Evolutionary conservation across 2,329 filamentous ascomycete species (phyloP).

Genomic region (Sclerotiophoma versabilis): DNA sequence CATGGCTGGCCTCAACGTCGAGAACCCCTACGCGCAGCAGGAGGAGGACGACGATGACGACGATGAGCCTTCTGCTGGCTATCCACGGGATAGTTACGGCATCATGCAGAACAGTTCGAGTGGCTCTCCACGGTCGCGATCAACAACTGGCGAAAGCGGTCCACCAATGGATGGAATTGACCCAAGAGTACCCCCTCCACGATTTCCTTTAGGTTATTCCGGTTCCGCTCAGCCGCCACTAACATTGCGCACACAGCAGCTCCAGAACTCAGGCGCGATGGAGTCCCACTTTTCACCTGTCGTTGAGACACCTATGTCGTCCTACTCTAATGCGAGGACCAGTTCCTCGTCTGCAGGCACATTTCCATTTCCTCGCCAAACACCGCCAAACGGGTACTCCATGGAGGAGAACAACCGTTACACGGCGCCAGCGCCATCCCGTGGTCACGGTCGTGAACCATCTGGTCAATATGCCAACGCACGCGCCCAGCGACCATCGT

Average conservation of each 20-base stretch:
- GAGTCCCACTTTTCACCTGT: slow-evolving; percentile 95
- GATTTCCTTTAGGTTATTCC: slow-evolving; percentile 71
- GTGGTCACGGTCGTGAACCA: slow-evolving; percentile 76
- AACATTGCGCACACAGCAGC: slow-evolving; percentile 71
- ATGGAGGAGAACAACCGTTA: slow-evolving; percentile 79
- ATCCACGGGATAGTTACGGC: slow-evolving; percentile 56
- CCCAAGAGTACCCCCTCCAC: slow-evolving; percentile 67
- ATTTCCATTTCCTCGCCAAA: slow-evolving; percentile 80
- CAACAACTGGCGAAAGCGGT: slow-evolving; percentile 75
- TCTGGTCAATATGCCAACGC: slow-evolving; percentile 70
- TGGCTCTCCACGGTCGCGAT: slow-evolving; percentile 76
- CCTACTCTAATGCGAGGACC: slow-evolving; percentile 63
- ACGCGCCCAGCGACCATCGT: slow-evolving; percentile 77
- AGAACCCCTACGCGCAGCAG: slow-evolving; percentile 82
- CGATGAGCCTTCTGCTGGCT: slow-evolving; percentile 50
- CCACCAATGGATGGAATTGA: slow-evolving; percentile 56
- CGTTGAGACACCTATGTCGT: slow-evolving; percentile 76
- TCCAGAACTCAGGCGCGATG: slow-evolving; percentile 70
- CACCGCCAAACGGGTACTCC: slow-evolving; percentile 74
- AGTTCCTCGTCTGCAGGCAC: slow-evolving; percentile 76
- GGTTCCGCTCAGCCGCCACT: slow-evolving; percentile 58
- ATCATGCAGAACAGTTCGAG: slow-evolving; percentile 75
- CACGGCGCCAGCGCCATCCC: slow-evolving; percentile 85
- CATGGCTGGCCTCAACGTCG: slow-evolving; percentile 73
- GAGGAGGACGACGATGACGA: slow-evolving; percentile 64